phyloP scores from a whole-genome alignment of 139 green algal species.

The Auxenochlorella pyrenoidosa region DNA sequence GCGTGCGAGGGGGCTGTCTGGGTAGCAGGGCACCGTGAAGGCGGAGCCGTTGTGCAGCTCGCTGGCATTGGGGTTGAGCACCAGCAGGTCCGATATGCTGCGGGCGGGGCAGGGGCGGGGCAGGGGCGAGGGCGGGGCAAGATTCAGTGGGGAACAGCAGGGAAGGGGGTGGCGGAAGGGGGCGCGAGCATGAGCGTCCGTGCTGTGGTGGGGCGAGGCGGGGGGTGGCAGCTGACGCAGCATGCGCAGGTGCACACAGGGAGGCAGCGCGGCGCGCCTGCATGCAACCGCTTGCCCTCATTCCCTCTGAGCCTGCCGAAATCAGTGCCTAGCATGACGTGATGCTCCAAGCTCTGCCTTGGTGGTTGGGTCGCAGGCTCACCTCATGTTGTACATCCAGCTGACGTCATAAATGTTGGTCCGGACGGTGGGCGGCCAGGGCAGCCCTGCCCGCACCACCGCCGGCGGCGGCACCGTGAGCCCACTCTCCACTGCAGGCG shows the following conservation, averaged over 20 bases:
- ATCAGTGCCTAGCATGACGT: no score
- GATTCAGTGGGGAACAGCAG: not conserved
- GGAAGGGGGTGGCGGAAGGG: not conserved
- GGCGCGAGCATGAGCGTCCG: no score
- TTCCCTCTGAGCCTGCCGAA: no score
- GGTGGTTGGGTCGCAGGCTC: no score
- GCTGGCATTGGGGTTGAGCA: slow-evolving; percentile 8
- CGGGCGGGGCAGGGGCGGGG: not conserved
- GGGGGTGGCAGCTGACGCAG: no score
- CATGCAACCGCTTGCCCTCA: no score
- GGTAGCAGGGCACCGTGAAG: slow-evolving; percentile 45
- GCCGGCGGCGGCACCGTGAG: not conserved
- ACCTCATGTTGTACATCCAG: slow-evolving; percentile 42
- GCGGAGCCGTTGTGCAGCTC: not conserved
- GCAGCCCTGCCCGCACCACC: not conserved
- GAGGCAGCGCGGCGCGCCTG: no score
- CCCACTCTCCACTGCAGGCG: not conserved
- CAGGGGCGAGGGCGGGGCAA: not conserved
- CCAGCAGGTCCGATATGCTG: slow-evolving; percentile 38
- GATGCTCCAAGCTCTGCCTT: no score
- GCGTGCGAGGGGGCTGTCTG: not conserved
- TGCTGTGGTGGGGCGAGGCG: no score
- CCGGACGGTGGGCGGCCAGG: slow-evolving; percentile 16
- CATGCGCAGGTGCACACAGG: no score
- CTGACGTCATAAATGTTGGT: slow-evolving; percentile 42